Evolutionary conservation across 352 stramenopile species (phyloP), one percentile per base, ranked within the genome.

Genomic region (Phytophthora nicotianae): DNA sequence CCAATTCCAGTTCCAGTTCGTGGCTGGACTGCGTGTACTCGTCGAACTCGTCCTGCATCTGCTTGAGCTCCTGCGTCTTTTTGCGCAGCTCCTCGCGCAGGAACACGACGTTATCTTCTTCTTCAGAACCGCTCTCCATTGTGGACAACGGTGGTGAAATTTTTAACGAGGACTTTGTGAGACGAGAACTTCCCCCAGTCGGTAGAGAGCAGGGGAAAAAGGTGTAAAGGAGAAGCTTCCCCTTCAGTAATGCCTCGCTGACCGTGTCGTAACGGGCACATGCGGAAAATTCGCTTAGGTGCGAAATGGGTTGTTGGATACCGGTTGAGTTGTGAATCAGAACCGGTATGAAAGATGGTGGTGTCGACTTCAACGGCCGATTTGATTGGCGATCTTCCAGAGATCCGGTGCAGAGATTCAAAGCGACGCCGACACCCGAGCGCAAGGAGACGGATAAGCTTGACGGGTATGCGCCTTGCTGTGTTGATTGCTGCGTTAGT

Each of bases 11-110:
- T 57, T 93, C 84, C 20, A 93, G 71, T 68, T 93, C 84, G 37
- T 90, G 80, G 49, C 84, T 93, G 48, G 84, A 93, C 72, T 89
- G 78, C 45, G 84, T 90, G 68, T 86, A 93, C 69, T 93, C 81
- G 64, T 93, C 84, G 57, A 90, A 93, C 56, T 85, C 77, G 46
- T 89, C 70, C 58, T 93, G 84, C 53, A 89, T 76, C 48, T 75
- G 63, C 69, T 83, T 78, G 38, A 90, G 72, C 66, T 91, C 82
- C 50, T 78, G 75, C 62, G 74, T 58, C 65, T 86, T 89, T 14
- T 66, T 75, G 38, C 70, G 51, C 51, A 93, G 65, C 64, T 83
- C 76, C 2, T 65, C 62, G 41, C 74, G 82, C 51, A 93, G 60
- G 24, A 58, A 60, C 50, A 67, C 54, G 26, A 66, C 66, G 46